phyloP scores from a whole-genome alignment of 1,284 basidiomycete genomes.

The Naganishia sp. region DNA sequence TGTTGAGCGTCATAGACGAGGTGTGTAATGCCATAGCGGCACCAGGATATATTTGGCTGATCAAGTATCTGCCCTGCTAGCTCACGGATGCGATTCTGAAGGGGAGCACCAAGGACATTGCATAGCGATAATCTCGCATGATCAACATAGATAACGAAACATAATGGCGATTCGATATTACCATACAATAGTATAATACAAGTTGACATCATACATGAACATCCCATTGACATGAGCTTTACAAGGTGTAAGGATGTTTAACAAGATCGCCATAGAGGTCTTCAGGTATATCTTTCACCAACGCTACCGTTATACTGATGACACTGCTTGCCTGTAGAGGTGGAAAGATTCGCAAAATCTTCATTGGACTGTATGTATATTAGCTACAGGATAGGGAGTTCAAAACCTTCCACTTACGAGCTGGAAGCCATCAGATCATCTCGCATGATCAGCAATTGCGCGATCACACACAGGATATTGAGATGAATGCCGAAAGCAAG shows the following conservation, averaged over 20 bases:
- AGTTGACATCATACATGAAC: not conserved
- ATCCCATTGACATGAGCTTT: not conserved
- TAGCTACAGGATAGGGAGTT: not conserved
- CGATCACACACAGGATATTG: conserved; percentile 93
- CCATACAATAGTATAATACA: no score
- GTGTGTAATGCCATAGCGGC: conserved; percentile 53
- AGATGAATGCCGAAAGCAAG: conserved; percentile 93
- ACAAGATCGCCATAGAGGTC: conserved; percentile 90
- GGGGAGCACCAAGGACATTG: not conserved
- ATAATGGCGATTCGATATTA: no score
- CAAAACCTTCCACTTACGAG: conserved; percentile 61
- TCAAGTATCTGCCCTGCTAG: not conserved
- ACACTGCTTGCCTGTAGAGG: conserved; percentile 82
- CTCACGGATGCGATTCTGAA: conserved; percentile 13
- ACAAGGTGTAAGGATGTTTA: conserved; percentile 68
- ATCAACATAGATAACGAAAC: not conserved
- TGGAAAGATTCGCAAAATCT: conserved; percentile 89
- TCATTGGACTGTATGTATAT: conserved; percentile 73
- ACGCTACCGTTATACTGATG: conserved; percentile 86
- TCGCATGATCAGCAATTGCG: conserved; percentile 85
- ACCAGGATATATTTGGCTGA: not conserved
- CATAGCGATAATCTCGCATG: not conserved
- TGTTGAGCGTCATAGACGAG: conserved; percentile 84
- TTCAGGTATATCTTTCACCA: conserved; percentile 83
- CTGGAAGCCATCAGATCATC: conserved; percentile 80